Evolutionary conservation across 441 rosid species (phyloP).

Genomic region (Rhodomyrtus psidioides): DNA sequence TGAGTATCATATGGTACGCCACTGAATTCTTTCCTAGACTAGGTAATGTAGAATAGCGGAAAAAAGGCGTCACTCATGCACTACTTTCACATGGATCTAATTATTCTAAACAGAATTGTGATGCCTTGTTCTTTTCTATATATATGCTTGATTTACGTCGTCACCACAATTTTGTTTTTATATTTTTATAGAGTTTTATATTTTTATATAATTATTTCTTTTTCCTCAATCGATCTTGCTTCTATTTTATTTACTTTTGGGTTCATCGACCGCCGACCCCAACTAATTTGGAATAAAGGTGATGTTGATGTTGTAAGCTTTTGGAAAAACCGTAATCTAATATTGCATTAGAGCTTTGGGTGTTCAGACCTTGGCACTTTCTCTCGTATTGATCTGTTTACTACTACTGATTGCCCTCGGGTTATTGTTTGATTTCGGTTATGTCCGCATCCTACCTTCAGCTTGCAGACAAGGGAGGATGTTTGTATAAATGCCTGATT

Average conservation of each 20-base stretch:
- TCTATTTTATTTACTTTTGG: too few relatives aligned
- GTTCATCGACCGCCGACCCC: too few relatives aligned
- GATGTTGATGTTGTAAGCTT: too few relatives aligned
- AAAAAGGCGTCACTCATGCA: background rate
- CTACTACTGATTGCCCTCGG: background rate
- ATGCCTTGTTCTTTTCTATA: background rate
- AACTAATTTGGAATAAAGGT: too few relatives aligned
- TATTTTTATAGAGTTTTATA: too few relatives aligned
- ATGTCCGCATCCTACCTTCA: background rate
- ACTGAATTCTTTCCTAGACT: background rate
- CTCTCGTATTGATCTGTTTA: background rate
- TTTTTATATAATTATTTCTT: too few relatives aligned
- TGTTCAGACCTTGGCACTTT: background rate
- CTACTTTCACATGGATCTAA: background rate
- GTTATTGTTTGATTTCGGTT: background rate
- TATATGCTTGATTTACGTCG: background rate
- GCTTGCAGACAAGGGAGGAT: background rate
- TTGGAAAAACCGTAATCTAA: background rate
- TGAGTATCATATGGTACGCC: conserved; percentile 96
- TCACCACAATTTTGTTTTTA: background rate
- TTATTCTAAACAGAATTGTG: background rate
- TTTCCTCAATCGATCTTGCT: too few relatives aligned
- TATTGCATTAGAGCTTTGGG: background rate
- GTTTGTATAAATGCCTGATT: background rate
- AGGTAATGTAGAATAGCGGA: background rate